phyloP scores from a whole-genome alignment of 306 rosid genomes.

The Dryas octopetala region DNA sequence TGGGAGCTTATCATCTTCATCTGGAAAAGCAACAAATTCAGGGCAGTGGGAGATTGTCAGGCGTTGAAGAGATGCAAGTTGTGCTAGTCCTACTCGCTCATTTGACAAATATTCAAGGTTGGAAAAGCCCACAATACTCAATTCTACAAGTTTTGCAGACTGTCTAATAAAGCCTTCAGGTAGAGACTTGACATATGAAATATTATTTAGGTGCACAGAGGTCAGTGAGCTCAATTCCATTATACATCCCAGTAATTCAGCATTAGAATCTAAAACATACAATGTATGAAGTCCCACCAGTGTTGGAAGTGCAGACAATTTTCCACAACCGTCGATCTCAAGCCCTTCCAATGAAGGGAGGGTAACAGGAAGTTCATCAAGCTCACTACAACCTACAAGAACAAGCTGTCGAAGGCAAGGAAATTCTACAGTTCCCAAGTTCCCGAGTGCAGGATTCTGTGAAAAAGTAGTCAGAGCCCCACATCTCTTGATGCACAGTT shows the following conservation, averaged over 20 bases:
- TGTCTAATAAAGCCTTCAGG: conserved; percentile 7
- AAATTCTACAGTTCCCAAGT: not conserved
- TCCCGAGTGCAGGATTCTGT: not conserved
- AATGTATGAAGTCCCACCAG: not conserved
- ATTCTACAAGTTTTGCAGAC: not conserved
- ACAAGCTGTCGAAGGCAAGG: conserved; percentile 1
- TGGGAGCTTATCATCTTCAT: conserved; percentile 2
- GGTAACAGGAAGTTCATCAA: not conserved
- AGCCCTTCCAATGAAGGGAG: not conserved
- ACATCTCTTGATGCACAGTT: not conserved
- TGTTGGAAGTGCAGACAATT: conserved; percentile 15
- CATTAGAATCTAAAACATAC: not conserved
- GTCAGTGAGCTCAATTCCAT: conserved; percentile 10
- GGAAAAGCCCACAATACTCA: not conserved
- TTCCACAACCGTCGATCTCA: not conserved
- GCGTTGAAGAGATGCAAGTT: conserved; percentile 16
- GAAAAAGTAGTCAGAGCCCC: conserved; percentile 8
- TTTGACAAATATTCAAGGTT: not conserved
- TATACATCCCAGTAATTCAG: conserved; percentile 5
- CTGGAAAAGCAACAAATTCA: not conserved
- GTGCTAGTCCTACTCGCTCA: not conserved
- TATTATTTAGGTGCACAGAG: not conserved
- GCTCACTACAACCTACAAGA: conserved; percentile 7
- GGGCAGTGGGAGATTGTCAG: conserved; percentile 16
- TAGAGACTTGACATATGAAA: not conserved